phyloP scores from a whole-genome alignment of 2,329 filamentous ascomycete species.

The Aspergillus sp. region DNA sequence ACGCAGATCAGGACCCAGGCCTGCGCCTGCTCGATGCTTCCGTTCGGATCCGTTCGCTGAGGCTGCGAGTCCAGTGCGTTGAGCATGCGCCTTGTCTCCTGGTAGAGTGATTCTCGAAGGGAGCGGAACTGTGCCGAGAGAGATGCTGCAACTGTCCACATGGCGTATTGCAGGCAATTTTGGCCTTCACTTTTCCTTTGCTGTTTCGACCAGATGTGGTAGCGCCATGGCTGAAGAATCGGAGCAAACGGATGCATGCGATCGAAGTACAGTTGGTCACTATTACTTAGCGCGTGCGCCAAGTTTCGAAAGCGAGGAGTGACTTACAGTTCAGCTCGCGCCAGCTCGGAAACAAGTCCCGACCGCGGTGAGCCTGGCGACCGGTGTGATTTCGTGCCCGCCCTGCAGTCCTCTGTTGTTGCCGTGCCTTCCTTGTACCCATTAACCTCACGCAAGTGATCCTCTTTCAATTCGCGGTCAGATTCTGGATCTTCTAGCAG shows the following conservation, averaged over 20 bases:
- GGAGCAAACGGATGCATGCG: conserved; percentile 35
- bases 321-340: conserved; percentile 27
- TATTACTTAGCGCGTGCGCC: conserved; percentile 14
- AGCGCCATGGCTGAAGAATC: conserved; percentile 35
- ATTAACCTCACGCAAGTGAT: conserved; percentile 18
- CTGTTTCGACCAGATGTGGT: conserved; percentile 32
- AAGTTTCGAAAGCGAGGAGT: too few species aligned
- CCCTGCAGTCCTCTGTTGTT: not conserved
- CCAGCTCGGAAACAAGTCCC: conserved; percentile 23
- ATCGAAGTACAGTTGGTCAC: conserved; percentile 38
- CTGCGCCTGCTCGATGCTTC: conserved; percentile 39
- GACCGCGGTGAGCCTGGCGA: conserved; percentile 16
- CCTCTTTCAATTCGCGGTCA: conserved; percentile 25
- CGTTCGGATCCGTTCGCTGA: conserved; percentile 9
- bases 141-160: conserved; percentile 43
- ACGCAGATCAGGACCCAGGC: conserved; percentile 43
- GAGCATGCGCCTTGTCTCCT: conserved; percentile 31
- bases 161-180: conserved; percentile 39
- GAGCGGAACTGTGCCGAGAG: conserved; percentile 38
- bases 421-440: conserved; percentile 5
- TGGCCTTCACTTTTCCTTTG: conserved; percentile 23
- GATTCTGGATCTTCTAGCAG: conserved; percentile 20
- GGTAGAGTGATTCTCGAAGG: conserved; percentile 32
- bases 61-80: conserved; percentile 24
- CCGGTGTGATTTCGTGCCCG: conserved; percentile 13